phyloP scores from a whole-genome alignment of 2,329 filamentous ascomycete species.

The Aureobasidium mangrovei region DNA sequence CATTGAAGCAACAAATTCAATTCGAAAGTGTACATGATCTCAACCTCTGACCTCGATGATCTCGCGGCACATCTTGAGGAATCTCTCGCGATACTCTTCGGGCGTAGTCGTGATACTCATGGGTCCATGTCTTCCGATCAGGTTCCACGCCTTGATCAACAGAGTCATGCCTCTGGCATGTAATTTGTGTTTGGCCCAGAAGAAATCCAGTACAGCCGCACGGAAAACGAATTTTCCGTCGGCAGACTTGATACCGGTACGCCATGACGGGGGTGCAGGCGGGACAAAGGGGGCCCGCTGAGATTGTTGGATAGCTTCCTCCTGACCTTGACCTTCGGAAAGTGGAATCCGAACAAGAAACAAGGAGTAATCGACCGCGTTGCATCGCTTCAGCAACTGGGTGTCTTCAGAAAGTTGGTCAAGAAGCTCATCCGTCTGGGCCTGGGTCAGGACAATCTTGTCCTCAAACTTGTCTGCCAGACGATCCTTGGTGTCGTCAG shows the following conservation, averaged over 20 bases:
- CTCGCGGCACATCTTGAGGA: conserved; percentile 43
- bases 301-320: conserved; percentile 11
- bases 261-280: conserved; percentile 41
- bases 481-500: conserved; percentile 55
- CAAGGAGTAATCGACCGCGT: conserved; percentile 67
- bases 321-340: conserved; percentile 18
- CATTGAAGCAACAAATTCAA: too few species aligned
- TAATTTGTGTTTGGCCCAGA: conserved; percentile 66
- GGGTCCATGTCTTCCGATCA: conserved; percentile 53
- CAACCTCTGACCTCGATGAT: conserved; percentile 30
- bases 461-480: conserved; percentile 60
- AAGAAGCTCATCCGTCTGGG: conserved; percentile 50
- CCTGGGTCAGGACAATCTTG: conserved; percentile 49
- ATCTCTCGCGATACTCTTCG: conserved; percentile 55
- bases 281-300: conserved; percentile 24
- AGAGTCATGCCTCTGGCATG: conserved; percentile 58
- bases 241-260: conserved; percentile 50
- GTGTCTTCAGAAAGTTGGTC: conserved; percentile 53
- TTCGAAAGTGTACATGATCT: background rate
- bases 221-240: conserved; percentile 61
- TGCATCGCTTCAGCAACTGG: conserved; percentile 49
- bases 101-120: conserved; percentile 69
- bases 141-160: conserved; percentile 47
- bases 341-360: conserved; percentile 55
- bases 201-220: conserved; percentile 63